Evolutionary conservation across 2,329 filamentous ascomycete genomes (phyloP), one percentile per base, ranked within the genome.

Genomic region (Trichoderma simmonsii): DNA sequence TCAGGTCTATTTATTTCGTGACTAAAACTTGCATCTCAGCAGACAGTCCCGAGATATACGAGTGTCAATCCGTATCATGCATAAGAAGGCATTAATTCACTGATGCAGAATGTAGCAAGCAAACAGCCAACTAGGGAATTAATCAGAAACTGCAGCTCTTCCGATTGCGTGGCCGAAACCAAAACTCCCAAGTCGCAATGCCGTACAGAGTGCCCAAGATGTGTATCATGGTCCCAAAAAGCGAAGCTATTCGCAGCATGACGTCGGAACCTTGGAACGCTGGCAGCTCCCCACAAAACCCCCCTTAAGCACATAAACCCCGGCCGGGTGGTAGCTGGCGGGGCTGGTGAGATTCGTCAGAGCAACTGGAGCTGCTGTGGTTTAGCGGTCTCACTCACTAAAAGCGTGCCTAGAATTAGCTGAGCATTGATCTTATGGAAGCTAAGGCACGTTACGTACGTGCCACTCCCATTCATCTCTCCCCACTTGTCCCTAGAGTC

Each of bases 401-500:
- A 57, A 11, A n/a, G 30, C 43, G 57, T 26, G 67, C 64, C 57
- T 63, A 51, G 26, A 32, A 51, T 28, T 56, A 15, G 21, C 57
- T 59, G 56, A 30, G 54, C 54, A 57, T 36, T 14, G 32, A 34
- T 8, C 26, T 12, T 57, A 34, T 34, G 32, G 32, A 11, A 51
- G 48, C 48, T 24, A 54, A 54, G 11, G 57, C 28, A n/a, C 60
- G 60, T 61, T 70, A 70, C 67, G 67, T 70, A 70, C 67, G 24
- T 64, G 48, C 62, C 39, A 39, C 30, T 71, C 64, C 66, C 65
- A 56, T 59, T 57, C 64, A 57, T 59, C 67, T 69, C 70, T 60
- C 71, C 71, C 71, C 71, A 72, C 66, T 68, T 67, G 48, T 39
- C 62, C 39, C 56, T 59, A 66, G 71, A 61, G 62, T 62, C 72